A percentile compares a stretch with the other conserved stretches of the same genome.
phyloP scores from a whole-genome alignment of 306 rosid genomes.

The Prunus kanzakura region DNA sequence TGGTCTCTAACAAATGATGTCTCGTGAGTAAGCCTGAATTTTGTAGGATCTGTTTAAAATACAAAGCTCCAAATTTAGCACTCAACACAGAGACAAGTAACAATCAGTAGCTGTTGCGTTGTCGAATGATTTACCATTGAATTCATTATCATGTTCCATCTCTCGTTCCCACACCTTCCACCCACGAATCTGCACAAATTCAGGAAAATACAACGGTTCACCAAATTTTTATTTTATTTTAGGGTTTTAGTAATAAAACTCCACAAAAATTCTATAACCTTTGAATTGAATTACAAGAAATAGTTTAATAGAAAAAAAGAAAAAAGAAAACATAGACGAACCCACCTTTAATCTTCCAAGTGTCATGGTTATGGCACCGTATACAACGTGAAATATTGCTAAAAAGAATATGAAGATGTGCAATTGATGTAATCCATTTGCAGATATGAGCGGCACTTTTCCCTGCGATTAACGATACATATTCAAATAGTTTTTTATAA shows the following conservation, averaged over 20 bases:
- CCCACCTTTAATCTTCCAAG: conserved; percentile 85
- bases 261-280: background rate
- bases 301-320: no score
- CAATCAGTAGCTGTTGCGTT: background rate
- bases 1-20: conserved; percentile 85
- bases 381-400: conserved; percentile 81
- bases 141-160: conserved; percentile 40
- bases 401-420: conserved; percentile 95
- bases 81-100: background rate
- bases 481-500: no score
- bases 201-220: background rate
- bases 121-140: conserved; percentile 47
- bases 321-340: background rate
- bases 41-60: conserved; percentile 59
- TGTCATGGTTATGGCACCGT: conserved; percentile 75
- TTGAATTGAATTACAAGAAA: background rate
- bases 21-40: conserved; percentile 93
- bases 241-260: background rate
- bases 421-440: conserved; percentile 73
- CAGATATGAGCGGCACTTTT: conserved; percentile 59
- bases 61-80: background rate
- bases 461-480: conserved; percentile 48
- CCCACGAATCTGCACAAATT: conserved; percentile 51
- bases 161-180: conserved; percentile 85
- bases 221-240: background rate